Conservation (phyloP, 2,329 filamentous ascomycete genomes). For the Aspergillus viridinutans region DNA sequence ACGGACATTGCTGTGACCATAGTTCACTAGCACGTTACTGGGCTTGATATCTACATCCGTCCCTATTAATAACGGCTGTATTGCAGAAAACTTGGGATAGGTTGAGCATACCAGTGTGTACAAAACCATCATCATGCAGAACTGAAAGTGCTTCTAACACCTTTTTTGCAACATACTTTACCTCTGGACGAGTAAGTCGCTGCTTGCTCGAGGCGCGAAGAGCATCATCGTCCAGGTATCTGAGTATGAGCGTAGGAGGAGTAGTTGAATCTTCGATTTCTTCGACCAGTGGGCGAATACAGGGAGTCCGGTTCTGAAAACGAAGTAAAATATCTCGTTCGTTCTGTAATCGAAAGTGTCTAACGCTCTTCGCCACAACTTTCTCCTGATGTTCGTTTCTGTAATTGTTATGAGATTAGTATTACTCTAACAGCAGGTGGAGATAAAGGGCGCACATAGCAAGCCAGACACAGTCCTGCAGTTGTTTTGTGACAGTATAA, state of each 20-base stretch:
- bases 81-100: not conserved
- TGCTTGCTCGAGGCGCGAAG: not conserved
- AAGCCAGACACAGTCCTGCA: conserved; percentile 13
- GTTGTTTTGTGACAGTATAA: conserved; percentile 9
- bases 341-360: not conserved
- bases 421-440: not conserved
- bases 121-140: conserved; percentile 10
- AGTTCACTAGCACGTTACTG: conserved; percentile 18
- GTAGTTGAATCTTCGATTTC: not conserved
- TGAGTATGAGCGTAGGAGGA: not conserved
- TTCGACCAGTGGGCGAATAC: not conserved
- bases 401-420: not conserved
- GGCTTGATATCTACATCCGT: conserved; percentile 13
- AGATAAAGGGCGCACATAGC: conserved; percentile 5
- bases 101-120: conserved; percentile 6
- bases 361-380: not conserved
- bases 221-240: not conserved
- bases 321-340: not conserved
- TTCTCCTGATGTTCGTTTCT: not conserved
- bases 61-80: not conserved
- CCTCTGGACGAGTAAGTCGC: not conserved
- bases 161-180: not conserved
- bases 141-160: conserved; percentile 8
- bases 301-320: not conserved
- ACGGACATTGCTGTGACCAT: conserved; percentile 7